Evolutionary conservation across 2,329 filamentous ascomycete species (phyloP).

Genomic region (Sarocladium kiliense): DNA sequence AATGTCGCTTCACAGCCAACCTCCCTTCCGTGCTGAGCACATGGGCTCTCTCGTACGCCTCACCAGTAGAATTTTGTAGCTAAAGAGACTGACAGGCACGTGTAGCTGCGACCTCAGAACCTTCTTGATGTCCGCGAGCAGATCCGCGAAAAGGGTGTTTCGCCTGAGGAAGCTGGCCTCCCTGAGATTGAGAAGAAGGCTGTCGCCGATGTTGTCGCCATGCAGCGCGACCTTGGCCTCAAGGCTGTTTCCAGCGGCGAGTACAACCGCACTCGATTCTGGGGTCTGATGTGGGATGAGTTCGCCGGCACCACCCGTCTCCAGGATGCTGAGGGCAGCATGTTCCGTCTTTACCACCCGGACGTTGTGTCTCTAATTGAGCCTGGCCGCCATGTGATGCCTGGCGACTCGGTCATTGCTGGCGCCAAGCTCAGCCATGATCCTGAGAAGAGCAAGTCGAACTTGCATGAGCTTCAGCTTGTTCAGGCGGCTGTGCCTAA

Average conservation of each 20-base stretch:
- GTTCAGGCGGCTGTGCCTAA: slow-evolving; percentile 41
- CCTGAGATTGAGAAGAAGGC: slow-evolving; percentile 57
- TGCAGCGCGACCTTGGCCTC: slow-evolving; percentile 55
- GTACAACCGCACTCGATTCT: slow-evolving; percentile 40
- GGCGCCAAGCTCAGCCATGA: slow-evolving; percentile 41
- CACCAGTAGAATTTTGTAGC: no score
- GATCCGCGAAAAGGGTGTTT: slow-evolving; percentile 32
- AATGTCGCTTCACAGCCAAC: slow-evolving; percentile 13
- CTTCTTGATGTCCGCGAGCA: slow-evolving; percentile 25
- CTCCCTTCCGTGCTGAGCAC: slow-evolving; percentile 71
- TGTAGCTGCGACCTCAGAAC: slow-evolving; percentile 52
- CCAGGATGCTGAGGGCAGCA: slow-evolving; percentile 43
- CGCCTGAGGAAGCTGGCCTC: slow-evolving; percentile 48
- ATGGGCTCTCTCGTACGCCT: slow-evolving; percentile 54
- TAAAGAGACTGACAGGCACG: neutral
- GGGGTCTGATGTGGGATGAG: slow-evolving; percentile 50
- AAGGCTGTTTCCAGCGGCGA: slow-evolving; percentile 60
- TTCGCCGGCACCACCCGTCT: slow-evolving; percentile 44
- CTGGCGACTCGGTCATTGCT: slow-evolving; percentile 50
- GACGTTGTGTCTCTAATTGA: slow-evolving; percentile 51
- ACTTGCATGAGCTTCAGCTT: slow-evolving; percentile 44
- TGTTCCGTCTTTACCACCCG: slow-evolving; percentile 51
- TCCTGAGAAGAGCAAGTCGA: slow-evolving; percentile 35
- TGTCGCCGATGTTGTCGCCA: slow-evolving; percentile 54
- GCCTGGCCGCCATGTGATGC: slow-evolving; percentile 48